Evolutionary conservation across 345 rosid species (phyloP).

Genomic region (Murraya koenigii): DNA sequence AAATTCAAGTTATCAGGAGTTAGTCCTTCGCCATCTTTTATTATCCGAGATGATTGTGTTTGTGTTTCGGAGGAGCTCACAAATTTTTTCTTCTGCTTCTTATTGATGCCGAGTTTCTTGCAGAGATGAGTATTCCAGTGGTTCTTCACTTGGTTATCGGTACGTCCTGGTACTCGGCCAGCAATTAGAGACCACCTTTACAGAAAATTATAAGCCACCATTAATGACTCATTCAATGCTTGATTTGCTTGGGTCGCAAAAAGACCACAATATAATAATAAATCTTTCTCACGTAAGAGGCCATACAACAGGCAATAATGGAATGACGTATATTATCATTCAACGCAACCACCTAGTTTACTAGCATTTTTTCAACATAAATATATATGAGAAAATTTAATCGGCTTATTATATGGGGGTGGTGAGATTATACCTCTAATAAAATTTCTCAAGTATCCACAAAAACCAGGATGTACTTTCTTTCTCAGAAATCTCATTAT

Average conservation of each 20-base stretch:
- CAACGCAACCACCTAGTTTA: too few species aligned
- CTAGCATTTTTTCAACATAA: too few species aligned
- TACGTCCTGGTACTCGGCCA: constrained; percentile 51
- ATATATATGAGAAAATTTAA: too few species aligned
- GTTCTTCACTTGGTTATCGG: constrained; percentile 58
- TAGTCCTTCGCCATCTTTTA: background rate
- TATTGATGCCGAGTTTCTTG: constrained; percentile 34
- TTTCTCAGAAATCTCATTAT: background rate
- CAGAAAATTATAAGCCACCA: background rate
- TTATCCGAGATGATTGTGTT: background rate
- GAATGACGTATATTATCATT: too few species aligned
- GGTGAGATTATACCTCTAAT: too few species aligned
- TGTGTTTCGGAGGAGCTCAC: background rate
- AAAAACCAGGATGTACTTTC: background rate
- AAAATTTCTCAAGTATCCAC: background rate
- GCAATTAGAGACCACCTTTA: constrained; percentile 57
- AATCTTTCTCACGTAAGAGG: too few species aligned
- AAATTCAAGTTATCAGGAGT: background rate
- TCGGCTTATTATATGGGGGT: too few species aligned
- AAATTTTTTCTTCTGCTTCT: background rate
- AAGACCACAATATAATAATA: background rate
- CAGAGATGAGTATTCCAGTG: constrained; percentile 56
- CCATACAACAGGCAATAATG: too few species aligned
- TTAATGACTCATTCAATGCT: background rate
- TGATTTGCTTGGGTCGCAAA: background rate